Percentiles rank a stretch among this genome's conserved stretches.
phyloP scores from a whole-genome alignment of 768 basidiomycete species.

The Termitomyces sp. region DNA sequence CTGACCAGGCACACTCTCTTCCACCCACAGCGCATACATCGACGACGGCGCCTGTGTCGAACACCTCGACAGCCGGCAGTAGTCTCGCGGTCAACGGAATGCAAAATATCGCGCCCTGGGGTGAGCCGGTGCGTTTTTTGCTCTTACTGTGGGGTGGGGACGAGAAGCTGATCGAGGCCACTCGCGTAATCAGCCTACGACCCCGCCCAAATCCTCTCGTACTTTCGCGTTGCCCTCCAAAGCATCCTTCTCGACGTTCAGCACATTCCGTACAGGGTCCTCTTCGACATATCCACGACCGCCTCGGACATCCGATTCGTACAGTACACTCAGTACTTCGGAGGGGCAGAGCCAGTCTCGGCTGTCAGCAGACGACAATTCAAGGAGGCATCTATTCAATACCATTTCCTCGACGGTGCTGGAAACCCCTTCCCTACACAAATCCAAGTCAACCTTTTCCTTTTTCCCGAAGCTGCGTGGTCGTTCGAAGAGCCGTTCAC shows the following conservation, averaged over 20 bases:
- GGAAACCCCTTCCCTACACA: slow-evolving; percentile 25
- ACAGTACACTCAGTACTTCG: slow-evolving; percentile 26
- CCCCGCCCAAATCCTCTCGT: slow-evolving; percentile 35
- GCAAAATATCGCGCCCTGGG: slow-evolving; percentile 13
- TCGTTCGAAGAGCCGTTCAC: slow-evolving; percentile 33
- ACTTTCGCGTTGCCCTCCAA: slow-evolving; percentile 35
- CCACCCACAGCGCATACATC: not conserved
- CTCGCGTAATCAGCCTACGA: slow-evolving; percentile 29
- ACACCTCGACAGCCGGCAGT: not conserved
- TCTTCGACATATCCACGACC: slow-evolving; percentile 24
- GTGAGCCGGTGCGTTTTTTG: slow-evolving; percentile 16
- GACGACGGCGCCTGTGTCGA: slow-evolving; percentile 2
- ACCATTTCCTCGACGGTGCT: slow-evolving; percentile 22
- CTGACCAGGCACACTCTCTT: slow-evolving; percentile 4
- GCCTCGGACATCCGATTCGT: slow-evolving; percentile 31
- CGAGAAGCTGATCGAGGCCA: not conserved
- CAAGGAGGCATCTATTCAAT: slow-evolving; percentile 18
- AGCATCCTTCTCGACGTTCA: slow-evolving; percentile 29
- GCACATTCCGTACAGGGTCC: slow-evolving; percentile 24
- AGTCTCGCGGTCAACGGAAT: slow-evolving; percentile 3
- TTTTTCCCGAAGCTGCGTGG: slow-evolving; percentile 38
- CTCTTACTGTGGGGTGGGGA: not conserved
- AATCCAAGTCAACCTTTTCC: slow-evolving; percentile 37
- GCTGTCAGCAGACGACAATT: slow-evolving; percentile 26
- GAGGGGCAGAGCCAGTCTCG: slow-evolving; percentile 20